phyloP scores from a whole-genome alignment of 371 early-diverging fungal species.

The Basidiobolus meristosporus region DNA sequence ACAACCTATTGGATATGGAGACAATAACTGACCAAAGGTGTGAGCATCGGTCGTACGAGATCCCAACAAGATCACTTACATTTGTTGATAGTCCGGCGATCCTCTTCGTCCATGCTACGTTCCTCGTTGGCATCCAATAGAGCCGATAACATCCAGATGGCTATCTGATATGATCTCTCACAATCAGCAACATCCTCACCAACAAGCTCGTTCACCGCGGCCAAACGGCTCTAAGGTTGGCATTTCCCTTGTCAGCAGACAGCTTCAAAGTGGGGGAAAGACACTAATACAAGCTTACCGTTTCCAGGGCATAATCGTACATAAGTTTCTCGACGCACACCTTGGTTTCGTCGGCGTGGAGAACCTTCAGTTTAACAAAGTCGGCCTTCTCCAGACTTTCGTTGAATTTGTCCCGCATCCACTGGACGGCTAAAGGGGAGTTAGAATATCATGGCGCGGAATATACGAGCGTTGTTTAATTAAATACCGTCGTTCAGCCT shows the following conservation, averaged over 20 bases:
- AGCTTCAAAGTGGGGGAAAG: not conserved
- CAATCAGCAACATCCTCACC: conserved; percentile 39
- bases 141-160: conserved; percentile 61
- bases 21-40: no score
- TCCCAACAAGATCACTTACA: no score
- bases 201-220: conserved; percentile 22
- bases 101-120: conserved; percentile 33
- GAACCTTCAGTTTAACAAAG: conserved; percentile 21
- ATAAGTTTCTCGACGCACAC: conserved; percentile 37
- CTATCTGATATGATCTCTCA: conserved; percentile 53
- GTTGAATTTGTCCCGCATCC: conserved; percentile 76
- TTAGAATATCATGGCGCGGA: not conserved
- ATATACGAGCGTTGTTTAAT: not conserved
- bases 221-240: conserved; percentile 19
- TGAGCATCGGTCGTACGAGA: no score
- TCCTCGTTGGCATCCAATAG: conserved; percentile 23
- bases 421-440: conserved; percentile 33
- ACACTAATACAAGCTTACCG: conserved; percentile 13
- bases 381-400: conserved; percentile 69
- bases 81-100: conserved; percentile 26
- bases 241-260: not conserved
- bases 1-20: no score
- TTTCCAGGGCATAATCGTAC: conserved; percentile 44
- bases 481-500: conserved; percentile 20
- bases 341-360: conserved; percentile 17